Evolutionary conservation across 345 rosid species (phyloP), one percentile per base, ranked within the genome.

Genomic region (Gossypium bickii): DNA sequence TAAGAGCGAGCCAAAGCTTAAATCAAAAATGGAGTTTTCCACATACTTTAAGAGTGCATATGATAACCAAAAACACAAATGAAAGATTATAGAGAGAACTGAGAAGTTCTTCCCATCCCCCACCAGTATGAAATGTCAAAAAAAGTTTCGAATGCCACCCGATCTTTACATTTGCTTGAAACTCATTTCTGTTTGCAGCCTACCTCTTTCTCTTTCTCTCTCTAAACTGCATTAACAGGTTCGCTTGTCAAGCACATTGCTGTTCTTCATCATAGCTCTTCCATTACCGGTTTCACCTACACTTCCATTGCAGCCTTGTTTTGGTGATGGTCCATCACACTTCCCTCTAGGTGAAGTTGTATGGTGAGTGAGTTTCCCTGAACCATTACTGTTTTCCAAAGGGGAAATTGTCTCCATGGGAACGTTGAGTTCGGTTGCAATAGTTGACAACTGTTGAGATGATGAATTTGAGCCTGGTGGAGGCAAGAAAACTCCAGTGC

Each of bases 401-500:
- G 17, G 58, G 27, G 80, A 20, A 15, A 55, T 49, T 2, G 76
- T 58, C 64, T 86, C 88, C 2, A 47, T 59, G 4, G 62, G 52
- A 7, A 67, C 17, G 64, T 64, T 78, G 29, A 55, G 2, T 29
- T 81, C 82, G 9, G 76, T 20, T 56, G 78, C 79, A 58, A 70
- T 52, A 9, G 76, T 29, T 53, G 80, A 38, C 24, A 61, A 25
- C 70, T 74, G 87, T 72, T 48, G 70, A 4, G 89, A 72, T 51
- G 84, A 69, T 24, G 85, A 79, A 70, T 77, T 77, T 3, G 88
- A 78, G 66, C 90, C 88, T 2, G 80, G 72, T 53, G 94, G 97
- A 81, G 99, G 99, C 77, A 95, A 93, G 86, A 93, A 95, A 65
- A 93, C 99, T 62, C 99, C 97, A 0, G 99, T 95, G 20, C 98